Evolutionary conservation across 306 rosid genomes (phyloP).

Genomic region (Luffa acutangula): DNA sequence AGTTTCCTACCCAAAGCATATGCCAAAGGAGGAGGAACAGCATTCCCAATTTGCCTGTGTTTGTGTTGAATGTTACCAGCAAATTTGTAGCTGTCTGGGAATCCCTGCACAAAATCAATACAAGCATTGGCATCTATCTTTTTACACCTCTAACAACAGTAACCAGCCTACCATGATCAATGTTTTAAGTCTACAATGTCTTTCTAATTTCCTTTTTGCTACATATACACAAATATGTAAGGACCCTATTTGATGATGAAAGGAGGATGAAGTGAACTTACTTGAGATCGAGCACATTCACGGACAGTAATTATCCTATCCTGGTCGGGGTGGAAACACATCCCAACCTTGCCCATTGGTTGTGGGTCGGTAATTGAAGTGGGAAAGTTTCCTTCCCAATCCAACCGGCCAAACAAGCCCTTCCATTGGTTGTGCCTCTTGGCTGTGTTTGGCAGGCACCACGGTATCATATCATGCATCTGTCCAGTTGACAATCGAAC

Average conservation of each 20-base stretch:
- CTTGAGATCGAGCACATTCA: constrained; percentile 96
- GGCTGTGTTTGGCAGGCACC: constrained; percentile 99
- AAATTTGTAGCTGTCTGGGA: constrained; percentile 67
- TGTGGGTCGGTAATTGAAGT: constrained; percentile 96
- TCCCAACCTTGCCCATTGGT: constrained; percentile 98
- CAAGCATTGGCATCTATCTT: not conserved
- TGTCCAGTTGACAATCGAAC: constrained; percentile 67
- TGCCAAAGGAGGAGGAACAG: constrained; percentile 95
- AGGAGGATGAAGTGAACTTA: constrained; percentile 20
- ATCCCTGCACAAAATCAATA: constrained; percentile 49
- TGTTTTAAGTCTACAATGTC: not conserved
- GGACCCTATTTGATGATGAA: not conserved
- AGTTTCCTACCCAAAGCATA: constrained; percentile 74
- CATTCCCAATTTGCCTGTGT: constrained; percentile 94
- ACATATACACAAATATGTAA: not conserved
- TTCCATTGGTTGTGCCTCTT: constrained; percentile 96
- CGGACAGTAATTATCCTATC: constrained; percentile 90
- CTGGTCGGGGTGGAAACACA: constrained; percentile 98
- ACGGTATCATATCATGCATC: constrained; percentile 78
- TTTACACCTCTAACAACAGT: not conserved
- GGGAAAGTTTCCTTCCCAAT: constrained; percentile 95
- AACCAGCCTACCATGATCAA: not conserved
- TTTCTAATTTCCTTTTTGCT: not conserved
- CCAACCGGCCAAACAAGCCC: constrained; percentile 91
- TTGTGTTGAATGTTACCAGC: constrained; percentile 66